Percentiles rank a stretch among this genome's conserved stretches.
Conservation (phyloP, 1,284 basidiomycete species). For the Papiliotrema nemorosa region DNA sequence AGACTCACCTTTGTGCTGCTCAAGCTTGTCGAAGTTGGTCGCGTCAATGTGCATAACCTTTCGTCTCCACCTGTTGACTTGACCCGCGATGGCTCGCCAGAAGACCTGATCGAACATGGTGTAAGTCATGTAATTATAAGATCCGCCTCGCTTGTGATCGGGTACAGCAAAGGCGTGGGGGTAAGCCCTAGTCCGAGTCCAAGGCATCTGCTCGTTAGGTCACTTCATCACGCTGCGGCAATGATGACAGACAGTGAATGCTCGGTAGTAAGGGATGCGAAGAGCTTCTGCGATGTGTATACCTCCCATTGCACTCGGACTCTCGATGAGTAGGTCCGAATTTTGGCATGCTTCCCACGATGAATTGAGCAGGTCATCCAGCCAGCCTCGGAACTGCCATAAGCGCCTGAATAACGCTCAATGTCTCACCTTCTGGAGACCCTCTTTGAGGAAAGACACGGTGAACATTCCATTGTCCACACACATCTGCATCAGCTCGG, state of each 20-base stretch:
- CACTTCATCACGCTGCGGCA: conserved; percentile 3
- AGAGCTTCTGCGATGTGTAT: conserved; percentile 95
- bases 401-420: not conserved
- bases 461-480: conserved; percentile 97
- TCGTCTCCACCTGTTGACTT: conserved; percentile 91
- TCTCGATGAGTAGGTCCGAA: conserved; percentile 89
- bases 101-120: conserved; percentile 91
- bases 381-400: conserved; percentile 85
- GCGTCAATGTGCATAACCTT: conserved; percentile 69
- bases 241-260: conserved; percentile 71
- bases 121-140: conserved; percentile 90
- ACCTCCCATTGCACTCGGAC: conserved; percentile 97
- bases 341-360: conserved; percentile 94
- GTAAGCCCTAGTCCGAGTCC: conserved; percentile 71
- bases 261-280: conserved; percentile 85
- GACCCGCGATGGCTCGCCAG: conserved; percentile 88
- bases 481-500: conserved; percentile 90
- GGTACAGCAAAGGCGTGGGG: conserved; percentile 98
- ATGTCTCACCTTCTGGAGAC: conserved; percentile 67
- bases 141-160: conserved; percentile 86
- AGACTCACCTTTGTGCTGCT: conserved; percentile 68
- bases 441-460: conserved; percentile 87
- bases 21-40: conserved; percentile 88
- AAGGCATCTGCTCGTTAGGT: conserved; percentile 50
- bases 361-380: conserved; percentile 88